Evolutionary conservation across 176 grass and related monocot genomes (phyloP).

Genomic region (Puccinellia tenuiflora): DNA sequence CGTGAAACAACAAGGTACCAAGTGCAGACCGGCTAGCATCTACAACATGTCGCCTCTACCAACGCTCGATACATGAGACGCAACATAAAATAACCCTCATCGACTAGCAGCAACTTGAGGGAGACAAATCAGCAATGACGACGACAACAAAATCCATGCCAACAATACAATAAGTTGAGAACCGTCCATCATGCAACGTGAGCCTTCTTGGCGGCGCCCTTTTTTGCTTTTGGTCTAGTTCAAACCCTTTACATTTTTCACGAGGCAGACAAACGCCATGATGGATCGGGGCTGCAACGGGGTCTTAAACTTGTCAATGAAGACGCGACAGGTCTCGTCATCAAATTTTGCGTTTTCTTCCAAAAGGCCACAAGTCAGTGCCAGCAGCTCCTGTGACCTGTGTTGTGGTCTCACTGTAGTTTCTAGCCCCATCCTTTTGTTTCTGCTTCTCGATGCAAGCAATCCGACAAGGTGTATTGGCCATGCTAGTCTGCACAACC

Average conservation of each 20-base stretch:
- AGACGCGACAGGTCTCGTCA: not conserved
- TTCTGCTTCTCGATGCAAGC: not conserved
- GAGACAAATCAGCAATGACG: not conserved
- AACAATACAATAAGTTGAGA: not conserved
- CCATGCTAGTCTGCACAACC: not conserved
- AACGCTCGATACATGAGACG: not conserved
- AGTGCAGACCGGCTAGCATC: not conserved
- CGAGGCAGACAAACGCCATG: not conserved
- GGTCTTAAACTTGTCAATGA: not conserved
- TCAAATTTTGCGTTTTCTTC: not conserved
- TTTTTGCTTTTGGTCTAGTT: not conserved
- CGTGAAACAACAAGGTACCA: not conserved
- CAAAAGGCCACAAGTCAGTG: not conserved
- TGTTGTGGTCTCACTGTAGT: not conserved
- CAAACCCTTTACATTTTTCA: not conserved
- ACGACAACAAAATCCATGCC: not conserved
- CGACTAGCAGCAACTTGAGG: too few species aligned
- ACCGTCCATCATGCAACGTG: not conserved
- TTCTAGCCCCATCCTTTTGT: not conserved
- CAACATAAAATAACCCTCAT: not conserved
- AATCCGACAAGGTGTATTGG: not conserved
- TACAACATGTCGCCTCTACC: not conserved
- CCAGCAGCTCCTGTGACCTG: not conserved
- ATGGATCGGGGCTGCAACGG: not conserved
- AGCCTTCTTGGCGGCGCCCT: not conserved